These are phyloP conservation scores for Leishmania lainsoni DNA, from an alignment of 208 protist genomes.

Conservation along the genomic window DNA sequence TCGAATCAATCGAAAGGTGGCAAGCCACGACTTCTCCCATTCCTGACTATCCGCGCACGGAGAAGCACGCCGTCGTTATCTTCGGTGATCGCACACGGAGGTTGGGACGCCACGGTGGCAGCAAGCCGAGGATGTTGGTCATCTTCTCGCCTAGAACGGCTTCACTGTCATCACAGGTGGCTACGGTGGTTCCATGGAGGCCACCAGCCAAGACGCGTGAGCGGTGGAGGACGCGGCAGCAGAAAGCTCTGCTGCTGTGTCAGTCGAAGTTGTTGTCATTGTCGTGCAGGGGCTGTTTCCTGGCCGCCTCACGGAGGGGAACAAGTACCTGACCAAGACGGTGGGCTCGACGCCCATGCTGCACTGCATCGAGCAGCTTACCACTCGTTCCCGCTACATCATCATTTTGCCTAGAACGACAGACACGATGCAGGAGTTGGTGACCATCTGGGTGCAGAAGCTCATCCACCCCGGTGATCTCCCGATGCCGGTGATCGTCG, in stretches of 20 bases:
- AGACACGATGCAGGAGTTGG: constrained; percentile 71
- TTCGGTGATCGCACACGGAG: constrained; percentile 69
- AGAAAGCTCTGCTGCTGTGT: constrained; percentile 3
- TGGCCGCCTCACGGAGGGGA: constrained; percentile 51
- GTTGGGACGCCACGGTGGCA: constrained; percentile 44
- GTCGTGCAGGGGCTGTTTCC: constrained; percentile 58
- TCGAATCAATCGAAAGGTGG: not conserved
- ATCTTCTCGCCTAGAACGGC: constrained; percentile 41
- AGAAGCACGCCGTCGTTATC: constrained; percentile 47
- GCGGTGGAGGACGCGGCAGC: constrained; percentile 34
- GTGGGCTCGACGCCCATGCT: constrained; percentile 52
- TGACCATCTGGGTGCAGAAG: constrained; percentile 61
- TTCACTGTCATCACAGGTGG: constrained; percentile 69
- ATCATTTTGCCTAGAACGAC: constrained; percentile 66
- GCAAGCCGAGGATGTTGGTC: constrained; percentile 52
- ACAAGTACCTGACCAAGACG: constrained; percentile 55
- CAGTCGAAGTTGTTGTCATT: constrained; percentile 59
- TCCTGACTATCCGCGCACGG: constrained; percentile 43
- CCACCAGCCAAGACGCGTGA: constrained; percentile 64
- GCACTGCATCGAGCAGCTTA: constrained; percentile 67
- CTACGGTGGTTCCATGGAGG: constrained; percentile 83
- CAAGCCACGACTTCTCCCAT: constrained; percentile 20
- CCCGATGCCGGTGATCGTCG: constrained; percentile 55
- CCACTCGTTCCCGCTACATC: constrained; percentile 60
- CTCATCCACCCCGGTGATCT: constrained; percentile 35